A percentile compares a stretch with the other conserved stretches of the same genome.
Conservation (phyloP, 768 basidiomycete species). For the Termitomyces sp. region DNA sequence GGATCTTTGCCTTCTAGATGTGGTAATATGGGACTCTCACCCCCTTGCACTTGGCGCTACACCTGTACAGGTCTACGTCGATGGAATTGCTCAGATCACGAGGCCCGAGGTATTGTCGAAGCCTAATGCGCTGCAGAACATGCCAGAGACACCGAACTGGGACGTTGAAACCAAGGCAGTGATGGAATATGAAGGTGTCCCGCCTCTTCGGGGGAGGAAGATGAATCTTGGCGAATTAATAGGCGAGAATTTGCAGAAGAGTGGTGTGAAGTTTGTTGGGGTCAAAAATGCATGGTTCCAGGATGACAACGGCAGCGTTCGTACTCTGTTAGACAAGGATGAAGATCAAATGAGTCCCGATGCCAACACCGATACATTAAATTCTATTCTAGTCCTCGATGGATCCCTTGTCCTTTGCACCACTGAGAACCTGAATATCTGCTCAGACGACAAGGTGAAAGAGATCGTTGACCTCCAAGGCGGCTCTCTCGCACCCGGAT, state of each 20-base stretch:
- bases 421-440: conserved; percentile 15
- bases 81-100: conserved; percentile 68
- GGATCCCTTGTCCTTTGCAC: conserved; percentile 50
- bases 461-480: conserved; percentile 54
- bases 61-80: conserved; percentile 78
- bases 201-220: conserved; percentile 49
- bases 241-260: conserved; percentile 1
- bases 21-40: conserved; percentile 70
- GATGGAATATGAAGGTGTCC: conserved; percentile 63
- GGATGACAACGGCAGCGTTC: conserved; percentile 15
- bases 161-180: conserved; percentile 56
- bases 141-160: conserved; percentile 55
- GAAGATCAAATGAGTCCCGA: background rate
- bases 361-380: background rate
- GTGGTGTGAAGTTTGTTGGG: conserved; percentile 50
- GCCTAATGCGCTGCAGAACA: conserved; percentile 42
- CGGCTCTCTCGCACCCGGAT: conserved; percentile 57
- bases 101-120: conserved; percentile 38
- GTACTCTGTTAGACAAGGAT: conserved; percentile 19
- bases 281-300: conserved; percentile 38
- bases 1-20: conserved; percentile 25
- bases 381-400: conserved; percentile 42
- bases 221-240: conserved; percentile 8
- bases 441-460: conserved; percentile 11
- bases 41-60: conserved; percentile 78